Evolutionary conservation across 2,329 filamentous ascomycete genomes (phyloP).

Genomic region (Endocalyx cinctus): DNA sequence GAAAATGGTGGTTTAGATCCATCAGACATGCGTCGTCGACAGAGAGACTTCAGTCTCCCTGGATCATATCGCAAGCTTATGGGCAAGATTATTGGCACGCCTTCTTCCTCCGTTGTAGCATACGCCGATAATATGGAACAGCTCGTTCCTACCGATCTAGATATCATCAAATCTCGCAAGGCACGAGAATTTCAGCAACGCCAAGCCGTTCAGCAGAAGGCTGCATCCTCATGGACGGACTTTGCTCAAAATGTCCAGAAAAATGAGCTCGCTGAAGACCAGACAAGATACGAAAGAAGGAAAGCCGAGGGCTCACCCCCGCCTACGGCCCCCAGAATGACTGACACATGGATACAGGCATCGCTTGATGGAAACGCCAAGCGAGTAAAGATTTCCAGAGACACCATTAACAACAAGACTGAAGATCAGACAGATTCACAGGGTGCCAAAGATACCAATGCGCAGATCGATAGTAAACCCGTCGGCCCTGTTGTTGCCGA

Average conservation of each 20-base stretch:
- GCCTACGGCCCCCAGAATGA: conserved; percentile 22
- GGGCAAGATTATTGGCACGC: conserved; percentile 60
- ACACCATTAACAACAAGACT: conserved; percentile 7
- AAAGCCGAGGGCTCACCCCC: conserved; percentile 18
- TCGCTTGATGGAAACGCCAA: conserved; percentile 34
- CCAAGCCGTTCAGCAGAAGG: conserved; percentile 13
- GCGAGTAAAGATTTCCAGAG: conserved; percentile 32
- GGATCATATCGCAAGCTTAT: conserved; percentile 86
- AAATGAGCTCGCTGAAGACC: conserved; percentile 18
- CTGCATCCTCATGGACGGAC: conserved; percentile 17
- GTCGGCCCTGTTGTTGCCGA: too few species aligned
- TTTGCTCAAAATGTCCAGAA: conserved; percentile 21
- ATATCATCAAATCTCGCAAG: conserved; percentile 52
- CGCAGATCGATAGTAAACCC: too few species aligned
- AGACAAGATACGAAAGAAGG: conserved; percentile 21
- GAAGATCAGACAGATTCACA: conserved; percentile 2
- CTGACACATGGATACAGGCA: conserved; percentile 37
- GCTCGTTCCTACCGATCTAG: conserved; percentile 82
- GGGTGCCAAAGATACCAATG: too few species aligned
- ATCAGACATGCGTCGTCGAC: conserved; percentile 76
- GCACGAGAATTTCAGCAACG: conserved; percentile 18
- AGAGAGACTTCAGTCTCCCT: conserved; percentile 82
- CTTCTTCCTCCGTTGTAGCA: conserved; percentile 63
- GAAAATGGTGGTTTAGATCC: conserved; percentile 78
- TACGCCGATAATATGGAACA: conserved; percentile 74